Evolutionary conservation across 2,329 filamentous ascomycete species (phyloP), one percentile per base, ranked within the genome.

Genomic region (Cyanodermella asteris): DNA sequence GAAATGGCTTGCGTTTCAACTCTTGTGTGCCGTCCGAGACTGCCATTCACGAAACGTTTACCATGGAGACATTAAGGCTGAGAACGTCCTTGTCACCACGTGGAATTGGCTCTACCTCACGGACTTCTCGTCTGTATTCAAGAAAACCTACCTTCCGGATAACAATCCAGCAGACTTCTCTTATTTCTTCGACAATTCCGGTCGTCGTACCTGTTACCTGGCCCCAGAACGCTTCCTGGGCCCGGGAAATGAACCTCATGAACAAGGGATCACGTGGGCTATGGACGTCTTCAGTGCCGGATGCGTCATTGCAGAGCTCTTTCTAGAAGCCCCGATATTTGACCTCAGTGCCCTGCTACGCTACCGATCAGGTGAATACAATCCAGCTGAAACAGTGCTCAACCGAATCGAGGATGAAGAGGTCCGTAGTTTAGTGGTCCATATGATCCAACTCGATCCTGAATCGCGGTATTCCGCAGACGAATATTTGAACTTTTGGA

Each of bases 81-180:
- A 97, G 49, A 97, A 97, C 40, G 69, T 91, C 18, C 57, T 97
- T 23, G 84, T 97, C 25, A 97, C 87, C 0, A 94, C 87, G 5
- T 97, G 87, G 87, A 93, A 94, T 52, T 97, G 90, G 87, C 61
- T 97, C 3, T 97, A 94, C 45, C 61, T 97, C 18, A 73, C 82
- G n/a, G 87, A 97, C 47, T 97, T 94, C 46, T 91, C 84, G 4
- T 81, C 84, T 0, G 73, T 77, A 0, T 94, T 91, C 55, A 97
- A 97, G 43, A 87, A 82, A 7, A 77, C 82, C 5, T 78, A 80
- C 46, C 58, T 97, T 3, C 87, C 87, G 3, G 84, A 93, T 46
- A 82, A 97, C 41, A 94, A 97, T 40, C 87, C 87, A 2, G 82
- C 80, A 10, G 81, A 94, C 40, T 97, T 94, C 41, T 91, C 82